phyloP scores from a whole-genome alignment of 352 stramenopile species.

The Phytophthora pluvialis region DNA sequence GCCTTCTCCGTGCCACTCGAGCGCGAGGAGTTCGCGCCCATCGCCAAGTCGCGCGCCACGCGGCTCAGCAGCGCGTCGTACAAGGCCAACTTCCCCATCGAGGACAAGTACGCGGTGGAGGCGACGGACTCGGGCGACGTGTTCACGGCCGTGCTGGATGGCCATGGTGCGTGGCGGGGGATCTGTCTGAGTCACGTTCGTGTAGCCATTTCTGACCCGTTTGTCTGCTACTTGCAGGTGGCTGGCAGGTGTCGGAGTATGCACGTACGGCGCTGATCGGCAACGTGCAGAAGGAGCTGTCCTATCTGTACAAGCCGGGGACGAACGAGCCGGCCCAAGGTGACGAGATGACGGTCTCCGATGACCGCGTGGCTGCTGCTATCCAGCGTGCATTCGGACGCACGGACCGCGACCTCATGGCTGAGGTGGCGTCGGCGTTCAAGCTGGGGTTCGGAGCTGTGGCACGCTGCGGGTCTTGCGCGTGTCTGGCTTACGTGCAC shows the following conservation, averaged over 20 bases:
- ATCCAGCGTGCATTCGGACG: slow-evolving; percentile 87
- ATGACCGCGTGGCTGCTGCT: slow-evolving; percentile 63
- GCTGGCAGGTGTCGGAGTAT: slow-evolving; percentile 94
- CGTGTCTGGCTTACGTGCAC: slow-evolving; percentile 80
- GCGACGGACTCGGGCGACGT: slow-evolving; percentile 74
- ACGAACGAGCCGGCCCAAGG: slow-evolving; percentile 30
- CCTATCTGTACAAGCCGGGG: slow-evolving; percentile 50
- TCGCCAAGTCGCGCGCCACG: slow-evolving; percentile 53
- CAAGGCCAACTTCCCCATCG: slow-evolving; percentile 73
- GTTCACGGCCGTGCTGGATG: slow-evolving; percentile 90
- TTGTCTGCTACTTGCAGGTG: slow-evolving; percentile 45
- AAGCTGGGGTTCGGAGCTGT: slow-evolving; percentile 92
- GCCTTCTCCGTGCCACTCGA: slow-evolving; percentile 64
- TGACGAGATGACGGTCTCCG: slow-evolving; percentile 39
- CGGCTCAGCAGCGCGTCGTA: slow-evolving; percentile 68
- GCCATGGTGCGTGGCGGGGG: slow-evolving; percentile 66
- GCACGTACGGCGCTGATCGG: slow-evolving; percentile 75
- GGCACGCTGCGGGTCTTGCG: slow-evolving; percentile 88
- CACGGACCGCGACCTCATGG: slow-evolving; percentile 88
- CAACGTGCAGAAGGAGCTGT: slow-evolving; percentile 81
- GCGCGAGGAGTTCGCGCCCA: slow-evolving; percentile 51
- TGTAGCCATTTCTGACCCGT: neutral
- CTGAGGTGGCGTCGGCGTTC: slow-evolving; percentile 84
- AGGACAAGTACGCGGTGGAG: slow-evolving; percentile 88
- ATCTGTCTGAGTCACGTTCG: neutral